Evolutionary conservation across 2,329 filamentous ascomycete species (phyloP), one percentile per base, ranked within the genome.

Genomic region (Clarireedia homoeocarpa): DNA sequence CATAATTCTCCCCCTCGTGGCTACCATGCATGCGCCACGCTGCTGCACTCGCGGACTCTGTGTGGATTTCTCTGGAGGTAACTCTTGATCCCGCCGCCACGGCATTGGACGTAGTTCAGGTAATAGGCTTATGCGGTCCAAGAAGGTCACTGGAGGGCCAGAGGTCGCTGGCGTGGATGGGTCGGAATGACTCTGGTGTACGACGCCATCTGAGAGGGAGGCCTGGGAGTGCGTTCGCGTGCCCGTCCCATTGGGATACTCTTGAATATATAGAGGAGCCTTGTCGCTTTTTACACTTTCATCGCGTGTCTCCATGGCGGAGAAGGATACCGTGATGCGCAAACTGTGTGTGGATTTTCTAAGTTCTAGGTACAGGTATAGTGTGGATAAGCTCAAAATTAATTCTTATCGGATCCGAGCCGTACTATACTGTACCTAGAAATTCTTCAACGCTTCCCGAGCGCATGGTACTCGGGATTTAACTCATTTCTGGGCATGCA

Each of bases 1-100:
- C 34, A 58, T 49, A 4, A 62, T 54, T 20, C 54, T 53, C 0
- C 65, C 65, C 27, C 64, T 55, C 2, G 61, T 62, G 1, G 60
- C 53, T 27, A 67, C 55, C 20, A 66, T 56, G 36, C 59, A 58
- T 14, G 64, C 64, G 4, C 61, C 61, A 17, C 62, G 52, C 50
- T 65, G 60, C 40, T 65, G 61, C 15, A 64, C 58, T 20, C 64
- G 61, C 17, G 56, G 57, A 44, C 65, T 65, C 20, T 66, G 58
- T 20, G 59, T 51, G 20, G 61, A 56, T 46, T 58, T 59, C 26
- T 67, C 65, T 20, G 56, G 57, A 20, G 61, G 60, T 10, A 66
- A 48, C 47, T 61, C 61, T 46, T 65, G 62, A 17, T 63, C 63
- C 27, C 46, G 15, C 12, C 64, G 58, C 65, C 65, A 67, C 57